Base-by-base conservation (phyloP, 768 basidiomycete genomes). In the Serendipita sp. region DNA sequence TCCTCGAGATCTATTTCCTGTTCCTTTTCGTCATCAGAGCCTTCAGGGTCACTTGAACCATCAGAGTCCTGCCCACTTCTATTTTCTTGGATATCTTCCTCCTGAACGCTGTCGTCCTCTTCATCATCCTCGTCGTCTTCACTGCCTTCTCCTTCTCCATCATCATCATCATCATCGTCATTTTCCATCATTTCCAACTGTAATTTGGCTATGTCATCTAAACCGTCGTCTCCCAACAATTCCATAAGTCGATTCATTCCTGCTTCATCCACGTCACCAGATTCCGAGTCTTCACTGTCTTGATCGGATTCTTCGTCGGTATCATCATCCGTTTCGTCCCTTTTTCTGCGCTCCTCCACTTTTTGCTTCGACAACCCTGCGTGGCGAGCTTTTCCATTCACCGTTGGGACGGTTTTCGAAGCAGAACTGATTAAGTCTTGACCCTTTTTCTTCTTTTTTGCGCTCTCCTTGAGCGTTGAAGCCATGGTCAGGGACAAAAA, bases 141-240 rank as follows among this genome's bases (percentile, higher is more conserved):
- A 11, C 65, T 68, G 0, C 66, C 70, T 1, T 67, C 68, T n/a
- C 65, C 66, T 15, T 71, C 69, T 1, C 66, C 58, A 28, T 52
- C 67, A 13, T 63, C 56, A 13, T 51, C 66, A 2, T 67, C 68
- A 2, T 69, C 67, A 3, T 62, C 66, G 10, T 69, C 68, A 15
- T 66, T 70, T 3, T 70, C 75, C 30, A 81, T 71, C 47, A 74
- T 71, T 54, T 73, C 75, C 48, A 88, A 73, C 69, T 85, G 79
- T 34, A 79, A 81, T 65, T 77, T 76, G 58, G 82, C 86, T 70
- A 83, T 81, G 28, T 87, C 85, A 69, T 86, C 81, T 65, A 86
- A 71, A 1, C 80, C 83, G 66, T 86, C 83, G 23, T 85, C 85
- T 11, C 84, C 85, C 32, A 85, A 71, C 8, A 81, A 77, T 15